A percentile compares a stretch with the other conserved stretches of the same genome.
phyloP scores from a whole-genome alignment of 73 alveolate species.

The Paramecium sonneborni region DNA sequence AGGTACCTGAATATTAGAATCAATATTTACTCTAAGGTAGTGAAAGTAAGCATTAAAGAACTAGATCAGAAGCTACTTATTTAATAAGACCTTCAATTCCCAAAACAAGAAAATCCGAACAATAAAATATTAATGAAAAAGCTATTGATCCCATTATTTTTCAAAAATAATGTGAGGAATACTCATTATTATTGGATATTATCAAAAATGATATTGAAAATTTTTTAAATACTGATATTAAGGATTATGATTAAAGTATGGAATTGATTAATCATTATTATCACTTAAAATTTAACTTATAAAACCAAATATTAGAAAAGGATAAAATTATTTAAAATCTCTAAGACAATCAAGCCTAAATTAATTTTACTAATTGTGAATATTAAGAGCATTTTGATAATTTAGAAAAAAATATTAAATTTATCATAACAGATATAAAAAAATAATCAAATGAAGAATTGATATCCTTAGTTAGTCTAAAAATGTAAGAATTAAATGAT shows the following conservation, averaged over 20 bases:
- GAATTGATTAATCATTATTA: neutral
- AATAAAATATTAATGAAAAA: neutral
- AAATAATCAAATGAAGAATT: neutral
- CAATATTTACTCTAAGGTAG: neutral
- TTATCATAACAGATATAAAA: neutral
- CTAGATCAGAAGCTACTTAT: neutral
- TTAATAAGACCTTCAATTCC: neutral
- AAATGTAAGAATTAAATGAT: neutral
- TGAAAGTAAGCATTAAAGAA: neutral
- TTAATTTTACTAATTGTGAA: neutral
- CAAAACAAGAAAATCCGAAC: neutral
- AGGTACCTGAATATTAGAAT: neutral
- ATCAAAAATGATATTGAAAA: neutral
- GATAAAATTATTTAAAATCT: neutral
- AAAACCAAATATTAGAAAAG: neutral
- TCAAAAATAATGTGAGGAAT: neutral
- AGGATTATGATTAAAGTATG: neutral
- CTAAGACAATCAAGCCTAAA: neutral
- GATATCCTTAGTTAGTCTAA: neutral
- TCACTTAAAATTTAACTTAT: neutral
- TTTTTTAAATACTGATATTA: neutral
- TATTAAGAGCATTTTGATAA: neutral
- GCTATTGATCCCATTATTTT: neutral
- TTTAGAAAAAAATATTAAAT: neutral
- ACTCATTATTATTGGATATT: neutral